Percentiles rank a stretch among this genome's conserved stretches.
Evolutionary conservation across 78 protist species (phyloP).

Genomic region (Cavenderia fasciculata): DNA sequence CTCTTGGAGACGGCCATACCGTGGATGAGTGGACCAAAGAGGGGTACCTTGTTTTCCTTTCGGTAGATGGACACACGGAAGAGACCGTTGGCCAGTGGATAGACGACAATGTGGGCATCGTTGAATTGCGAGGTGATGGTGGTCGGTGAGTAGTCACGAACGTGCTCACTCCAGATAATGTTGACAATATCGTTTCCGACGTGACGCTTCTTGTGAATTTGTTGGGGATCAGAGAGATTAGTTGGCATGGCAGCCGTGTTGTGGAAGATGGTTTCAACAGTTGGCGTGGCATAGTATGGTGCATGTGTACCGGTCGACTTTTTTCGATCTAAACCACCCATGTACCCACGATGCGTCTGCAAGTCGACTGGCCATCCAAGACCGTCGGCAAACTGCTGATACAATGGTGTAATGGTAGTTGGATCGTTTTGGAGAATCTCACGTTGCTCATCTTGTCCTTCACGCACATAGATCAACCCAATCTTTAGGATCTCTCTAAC

Average conservation of each 20-base stretch:
- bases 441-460: slow-evolving; percentile 92
- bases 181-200: slow-evolving; percentile 96
- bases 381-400: slow-evolving; percentile 86
- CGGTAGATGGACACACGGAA: slow-evolving; percentile 77
- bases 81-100: slow-evolving; percentile 90
- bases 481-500: slow-evolving; percentile 90
- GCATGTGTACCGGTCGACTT: slow-evolving; percentile 80
- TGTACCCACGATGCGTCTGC: slow-evolving; percentile 53
- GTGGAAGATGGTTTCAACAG: slow-evolving; percentile 92
- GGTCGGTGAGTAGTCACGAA: slow-evolving; percentile 84
- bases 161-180: slow-evolving; percentile 92
- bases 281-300: slow-evolving; percentile 85
- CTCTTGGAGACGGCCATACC: slow-evolving; percentile 86
- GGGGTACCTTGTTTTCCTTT: slow-evolving; percentile 81
- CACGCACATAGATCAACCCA: slow-evolving; percentile 91
- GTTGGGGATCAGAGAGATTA: slow-evolving; percentile 78
- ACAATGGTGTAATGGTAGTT: slow-evolving; percentile 45
- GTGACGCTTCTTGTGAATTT: slow-evolving; percentile 89
- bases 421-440: slow-evolving; percentile 83
- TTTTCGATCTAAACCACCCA: slow-evolving; percentile 90
- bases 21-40: slow-evolving; percentile 92
- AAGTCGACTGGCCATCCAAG: slow-evolving; percentile 91
- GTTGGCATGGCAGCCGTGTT: slow-evolving; percentile 91
- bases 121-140: slow-evolving; percentile 88
- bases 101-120: slow-evolving; percentile 90